Base-by-base conservation (phyloP, 164 flowering plant species). In the Protea cynaroides region DNA sequence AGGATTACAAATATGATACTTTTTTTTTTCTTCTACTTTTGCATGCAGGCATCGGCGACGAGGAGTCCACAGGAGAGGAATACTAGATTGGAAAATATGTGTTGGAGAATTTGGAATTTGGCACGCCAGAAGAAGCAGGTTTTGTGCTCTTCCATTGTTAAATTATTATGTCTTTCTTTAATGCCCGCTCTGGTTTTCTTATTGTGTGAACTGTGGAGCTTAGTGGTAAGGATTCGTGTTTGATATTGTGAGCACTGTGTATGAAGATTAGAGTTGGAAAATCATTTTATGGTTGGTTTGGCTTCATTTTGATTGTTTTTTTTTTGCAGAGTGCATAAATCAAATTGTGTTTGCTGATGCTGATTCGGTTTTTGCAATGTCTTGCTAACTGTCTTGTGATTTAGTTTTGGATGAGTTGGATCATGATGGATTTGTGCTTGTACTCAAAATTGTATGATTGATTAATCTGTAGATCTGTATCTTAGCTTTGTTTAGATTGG, bases 71-170 rank as follows among this genome's bases (percentile, higher is more conserved):
- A 95, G 82, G 99, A 95, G 89, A 86, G 98, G 80, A 95, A 95
- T 38, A 95, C 99, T 7, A 81, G 99, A 69, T 74, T 95, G 87
- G 99, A 95, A 81, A 95, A 95, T 56, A 86, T 95, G 99, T 92
- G 97, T 54, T 95, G 99, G 99, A 75, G 99, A 88, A 95, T 95
- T 75, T 95, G 99, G 99, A 89, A 92, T 78, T 76, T 95, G 86
- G 99, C 99, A 67, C 85, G 99, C 34, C 88, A 80, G 79, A 94
- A 95, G 77, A 95, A 95, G 75, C 94, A 88, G 96, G 99, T 92
- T 49, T 49, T 61, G 7, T 44, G 21, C 8, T 19, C 37, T 44
- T 24, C 59, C 49, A 13, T 56, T 38, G 25, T 21, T 54, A 4
- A 17, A 15, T 50, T 58, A 40, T 40, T 40, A 18, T 44, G 65